These are phyloP conservation scores for Botryotinia narcissicola DNA, from an alignment of 2,329 filamentous ascomycete genomes.

Conservation along the genomic window DNA sequence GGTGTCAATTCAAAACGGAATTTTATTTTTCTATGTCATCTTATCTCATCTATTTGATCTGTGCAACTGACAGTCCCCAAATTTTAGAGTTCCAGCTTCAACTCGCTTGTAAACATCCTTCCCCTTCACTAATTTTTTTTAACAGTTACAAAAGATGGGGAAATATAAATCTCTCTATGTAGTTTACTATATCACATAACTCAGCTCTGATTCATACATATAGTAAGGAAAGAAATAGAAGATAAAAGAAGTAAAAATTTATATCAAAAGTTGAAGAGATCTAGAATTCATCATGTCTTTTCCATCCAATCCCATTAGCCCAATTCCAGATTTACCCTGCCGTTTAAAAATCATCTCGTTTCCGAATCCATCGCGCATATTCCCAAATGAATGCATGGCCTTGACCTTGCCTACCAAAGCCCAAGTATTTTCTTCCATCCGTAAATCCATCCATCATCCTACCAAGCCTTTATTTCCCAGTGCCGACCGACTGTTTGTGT, in stretches of 20 bases:
- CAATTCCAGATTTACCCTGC: conserved; percentile 2
- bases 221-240: not conserved
- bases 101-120: conserved; percentile 4
- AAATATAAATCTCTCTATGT: not conserved
- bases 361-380: not conserved
- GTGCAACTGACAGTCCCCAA: not conserved
- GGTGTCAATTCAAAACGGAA: not conserved
- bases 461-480: not conserved
- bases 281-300: not conserved
- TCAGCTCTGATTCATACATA: not conserved
- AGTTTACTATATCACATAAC: not conserved
- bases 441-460: not conserved
- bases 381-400: conserved; percentile 1
- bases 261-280: not conserved
- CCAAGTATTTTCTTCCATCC: not conserved
- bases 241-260: not conserved
- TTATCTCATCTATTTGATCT: not conserved
- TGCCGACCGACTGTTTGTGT: not conserved
- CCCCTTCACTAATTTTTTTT: not conserved
- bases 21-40: not conserved
- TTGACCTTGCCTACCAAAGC: not conserved
- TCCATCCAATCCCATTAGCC: conserved; percentile 5
- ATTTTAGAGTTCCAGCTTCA: not conserved
- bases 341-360: not conserved
- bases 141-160: not conserved